Base-by-base conservation (phyloP, 768 basidiomycete genomes). In the Termitomyces titanicus region DNA sequence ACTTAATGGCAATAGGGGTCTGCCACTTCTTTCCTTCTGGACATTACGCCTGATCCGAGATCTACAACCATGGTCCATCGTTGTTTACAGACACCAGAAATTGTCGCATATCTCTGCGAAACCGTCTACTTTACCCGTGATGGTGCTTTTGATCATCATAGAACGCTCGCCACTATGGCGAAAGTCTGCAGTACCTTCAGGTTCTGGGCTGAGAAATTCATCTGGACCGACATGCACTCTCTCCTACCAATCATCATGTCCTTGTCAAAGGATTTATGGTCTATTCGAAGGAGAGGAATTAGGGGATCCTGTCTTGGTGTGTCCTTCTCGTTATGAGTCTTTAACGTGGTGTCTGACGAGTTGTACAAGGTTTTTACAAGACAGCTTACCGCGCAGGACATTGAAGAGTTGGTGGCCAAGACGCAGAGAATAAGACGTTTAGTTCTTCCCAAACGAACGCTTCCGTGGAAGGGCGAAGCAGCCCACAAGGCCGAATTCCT, bases 191-290 rank as follows among this genome's bases (percentile, higher is more conserved):
- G 20, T 20, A 29, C 2, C 4, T 52, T 52, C 22, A 40, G 51
- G 15, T 33, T 15, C 8, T 52, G 51, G 40, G 40, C 29, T 22
- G 17, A 42, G 8, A 33, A 40, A 15, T 7, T 43, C 6, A 18
- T 52, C 5, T 52, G 51, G 51, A 52, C 40, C 51, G 22, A 52
- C 31, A 18, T 43, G 9, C 15, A 52, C 12, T 42, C 51, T 43
- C 27, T 43, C 8, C 33, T 52, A 1, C 51, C 51, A 20, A 38
- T 52, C 0, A 22, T 52, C 15, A 40, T 52, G 31, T 43, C 51
- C 18, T 24, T 52, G n/a, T 40, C 51, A 2, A 42, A 24, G 13
- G 31, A 43, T 5, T 20, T 22, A 15, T 42, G 38, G 40, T 17
- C 35, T 5, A 34, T 52, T 42, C n/a, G 17, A n/a, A 5, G 51